Base-by-base conservation (phyloP, 805 yeast species). In the Yarrowia porcina region DNA sequence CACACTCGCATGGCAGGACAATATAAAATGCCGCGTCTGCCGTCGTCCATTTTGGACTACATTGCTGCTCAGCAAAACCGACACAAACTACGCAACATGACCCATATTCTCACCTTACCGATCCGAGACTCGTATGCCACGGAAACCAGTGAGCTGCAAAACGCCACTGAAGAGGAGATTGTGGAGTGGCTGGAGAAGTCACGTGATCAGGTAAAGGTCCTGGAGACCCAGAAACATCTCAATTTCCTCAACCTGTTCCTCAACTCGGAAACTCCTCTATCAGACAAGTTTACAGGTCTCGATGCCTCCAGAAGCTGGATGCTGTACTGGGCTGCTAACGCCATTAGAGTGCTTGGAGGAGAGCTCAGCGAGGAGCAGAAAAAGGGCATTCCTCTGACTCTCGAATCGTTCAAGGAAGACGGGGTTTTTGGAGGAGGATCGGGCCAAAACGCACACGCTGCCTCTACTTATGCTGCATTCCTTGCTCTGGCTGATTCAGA, bases 281-380 rank as follows among this genome's bases (percentile, higher is more conserved):
- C 91, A 0, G 66, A 74, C 1, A 75, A 72, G 9, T 87, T 81
- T 71, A 70, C 73, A 3, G 80, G 80, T 0, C 77, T 90, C 50
- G 97, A 93, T 73, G 94, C 97, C 0, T 88, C 94, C n/a, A 91
- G 87, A 65, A 85, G 96, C 0, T 94, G 98, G 98, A 75, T 93
- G 69, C 64, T 89, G 1, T 93, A 88, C 71, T 94, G 99, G 99
- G 74, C 87, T 7, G 71, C 82, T 47, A 90, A 90, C 70, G 78
- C 86, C 0, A 68, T 79, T 45, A 67, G 71, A 2, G 62, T 84
- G 1, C 66, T 87, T 28, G 80, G 80, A 1, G 73, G 65, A n/a
- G 75, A 72, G 1, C 35, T 69, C 59, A 35, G 59, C 61, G 66
- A 64, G 50, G 44, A n/a, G 33, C 47, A 77, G 1, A 63, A 66